Percentiles rank a stretch among this genome's conserved stretches.
phyloP scores from a whole-genome alignment of 2,329 filamentous ascomycete genomes.

The Lachnellula cervina region DNA sequence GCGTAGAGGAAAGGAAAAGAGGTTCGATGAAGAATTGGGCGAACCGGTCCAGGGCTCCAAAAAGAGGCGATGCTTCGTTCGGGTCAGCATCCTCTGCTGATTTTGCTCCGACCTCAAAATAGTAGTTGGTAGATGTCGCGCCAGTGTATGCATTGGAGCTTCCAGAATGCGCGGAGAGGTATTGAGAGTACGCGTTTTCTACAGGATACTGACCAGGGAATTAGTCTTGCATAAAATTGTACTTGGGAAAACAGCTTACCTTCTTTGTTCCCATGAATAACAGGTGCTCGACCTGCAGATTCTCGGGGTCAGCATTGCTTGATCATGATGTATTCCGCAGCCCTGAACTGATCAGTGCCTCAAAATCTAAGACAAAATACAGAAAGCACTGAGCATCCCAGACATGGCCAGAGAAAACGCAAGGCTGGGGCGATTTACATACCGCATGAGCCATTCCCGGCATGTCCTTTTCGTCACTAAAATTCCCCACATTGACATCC shows the following conservation, averaged over 20 bases:
- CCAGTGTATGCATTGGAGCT: conserved; percentile 94
- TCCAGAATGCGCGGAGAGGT: conserved; percentile 83
- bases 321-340: background rate
- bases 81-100: conserved; percentile 62
- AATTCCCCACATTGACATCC: conserved; percentile 94
- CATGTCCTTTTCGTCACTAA: conserved; percentile 86
- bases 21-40: conserved; percentile 72
- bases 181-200: conserved; percentile 94
- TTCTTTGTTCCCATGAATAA: conserved; percentile 99
- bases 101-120: conserved; percentile 88
- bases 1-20: conserved; percentile 63
- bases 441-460: conserved; percentile 94
- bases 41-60: conserved; percentile 68
- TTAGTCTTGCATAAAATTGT: conserved; percentile 1
- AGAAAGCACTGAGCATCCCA: too few relatives aligned
- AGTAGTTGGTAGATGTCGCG: conserved; percentile 93
- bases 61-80: conserved; percentile 57
- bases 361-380: background rate
- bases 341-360: too few relatives aligned
- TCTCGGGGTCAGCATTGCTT: conserved; percentile 30
- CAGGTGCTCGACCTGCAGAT: conserved; percentile 71
- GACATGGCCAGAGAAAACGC: too few relatives aligned
- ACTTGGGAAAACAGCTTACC: conserved; percentile 37
- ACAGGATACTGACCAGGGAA: conserved; percentile 63
- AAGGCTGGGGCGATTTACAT: too few relatives aligned